Percentiles rank a stretch among this genome's conserved stretches.
Conservation (phyloP, 345 rosid genomes). For the Hibiscus syriacus region DNA sequence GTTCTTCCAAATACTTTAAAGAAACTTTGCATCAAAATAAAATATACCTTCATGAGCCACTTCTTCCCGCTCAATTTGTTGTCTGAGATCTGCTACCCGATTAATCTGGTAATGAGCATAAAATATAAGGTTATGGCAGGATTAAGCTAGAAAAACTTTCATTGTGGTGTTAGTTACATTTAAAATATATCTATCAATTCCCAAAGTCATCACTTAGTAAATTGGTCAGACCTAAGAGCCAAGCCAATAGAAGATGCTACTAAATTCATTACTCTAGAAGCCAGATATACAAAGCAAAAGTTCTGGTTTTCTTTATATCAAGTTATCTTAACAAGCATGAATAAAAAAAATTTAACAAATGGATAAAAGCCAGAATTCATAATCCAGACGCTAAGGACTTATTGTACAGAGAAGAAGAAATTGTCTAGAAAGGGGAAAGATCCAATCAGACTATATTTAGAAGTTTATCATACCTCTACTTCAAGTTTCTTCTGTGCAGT, state of each 20-base stretch:
- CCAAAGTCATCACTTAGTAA: neutral
- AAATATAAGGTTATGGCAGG: neutral
- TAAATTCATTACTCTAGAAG: neutral
- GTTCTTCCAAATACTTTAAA: neutral
- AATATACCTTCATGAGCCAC: slow-evolving; percentile 62
- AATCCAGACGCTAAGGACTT: neutral
- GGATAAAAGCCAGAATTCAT: neutral
- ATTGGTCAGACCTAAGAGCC: neutral
- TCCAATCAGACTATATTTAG: slow-evolving; percentile 9
- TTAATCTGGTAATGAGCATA: slow-evolving; percentile 41
- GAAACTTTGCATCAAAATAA: neutral
- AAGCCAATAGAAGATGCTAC: neutral
- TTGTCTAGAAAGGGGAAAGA: neutral
- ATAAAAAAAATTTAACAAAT: neutral
- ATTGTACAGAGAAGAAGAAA: neutral
- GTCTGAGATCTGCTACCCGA: slow-evolving; percentile 56
- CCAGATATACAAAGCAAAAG: neutral
- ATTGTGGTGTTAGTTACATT: neutral
- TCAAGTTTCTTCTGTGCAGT: slow-evolving; percentile 76
- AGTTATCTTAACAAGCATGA: neutral
- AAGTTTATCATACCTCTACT: slow-evolving; percentile 57
- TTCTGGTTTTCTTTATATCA: neutral
- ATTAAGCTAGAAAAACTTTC: neutral
- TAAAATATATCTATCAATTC: neutral
- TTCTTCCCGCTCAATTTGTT: slow-evolving; percentile 67